Evolutionary conservation across 176 grass and related monocot species (phyloP).

Genomic region (Triticum timopheevii): DNA sequence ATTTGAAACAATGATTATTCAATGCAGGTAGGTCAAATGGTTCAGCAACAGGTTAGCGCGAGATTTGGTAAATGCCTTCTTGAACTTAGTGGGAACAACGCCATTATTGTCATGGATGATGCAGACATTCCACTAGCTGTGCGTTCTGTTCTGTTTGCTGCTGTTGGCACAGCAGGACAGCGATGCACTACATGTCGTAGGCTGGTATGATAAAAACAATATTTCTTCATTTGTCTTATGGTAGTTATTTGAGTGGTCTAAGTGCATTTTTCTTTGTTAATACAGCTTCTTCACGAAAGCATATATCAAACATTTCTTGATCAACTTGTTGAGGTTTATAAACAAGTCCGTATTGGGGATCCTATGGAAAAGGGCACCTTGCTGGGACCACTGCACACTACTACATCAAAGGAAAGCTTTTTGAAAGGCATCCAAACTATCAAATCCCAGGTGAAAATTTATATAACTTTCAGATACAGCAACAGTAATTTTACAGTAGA

Average conservation of each 20-base stretch:
- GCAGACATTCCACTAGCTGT: conserved; percentile 96
- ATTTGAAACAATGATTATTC: conserved; percentile 5
- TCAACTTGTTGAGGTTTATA: conserved; percentile 92
- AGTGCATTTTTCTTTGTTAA: not conserved
- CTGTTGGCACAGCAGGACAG: conserved; percentile 97
- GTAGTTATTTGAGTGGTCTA: conserved; percentile 22
- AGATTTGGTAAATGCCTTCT: conserved; percentile 98
- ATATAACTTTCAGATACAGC: not conserved
- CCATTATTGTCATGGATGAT: conserved; percentile 99
- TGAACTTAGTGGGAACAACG: conserved; percentile 99
- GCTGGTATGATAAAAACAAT: conserved; percentile 56
- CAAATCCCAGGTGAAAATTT: conserved; percentile 74
- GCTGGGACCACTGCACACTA: conserved; percentile 86
- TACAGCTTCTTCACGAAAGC: conserved; percentile 90
- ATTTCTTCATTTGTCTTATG: not conserved
- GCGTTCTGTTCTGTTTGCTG: conserved; percentile 92
- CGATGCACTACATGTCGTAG: conserved; percentile 97
- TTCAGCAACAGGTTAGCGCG: conserved; percentile 74
- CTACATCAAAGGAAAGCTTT: conserved; percentile 78
- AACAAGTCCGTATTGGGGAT: conserved; percentile 95
- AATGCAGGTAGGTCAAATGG: conserved; percentile 82
- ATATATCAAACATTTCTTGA: conserved; percentile 88
- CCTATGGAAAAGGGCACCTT: conserved; percentile 93
- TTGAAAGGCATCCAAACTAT: conserved; percentile 80
- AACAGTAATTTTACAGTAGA: not conserved